These are phyloP conservation scores for Martiniozyma asiatica DNA, from an alignment of 1,139 yeast species.

Conservation along the genomic window DNA sequence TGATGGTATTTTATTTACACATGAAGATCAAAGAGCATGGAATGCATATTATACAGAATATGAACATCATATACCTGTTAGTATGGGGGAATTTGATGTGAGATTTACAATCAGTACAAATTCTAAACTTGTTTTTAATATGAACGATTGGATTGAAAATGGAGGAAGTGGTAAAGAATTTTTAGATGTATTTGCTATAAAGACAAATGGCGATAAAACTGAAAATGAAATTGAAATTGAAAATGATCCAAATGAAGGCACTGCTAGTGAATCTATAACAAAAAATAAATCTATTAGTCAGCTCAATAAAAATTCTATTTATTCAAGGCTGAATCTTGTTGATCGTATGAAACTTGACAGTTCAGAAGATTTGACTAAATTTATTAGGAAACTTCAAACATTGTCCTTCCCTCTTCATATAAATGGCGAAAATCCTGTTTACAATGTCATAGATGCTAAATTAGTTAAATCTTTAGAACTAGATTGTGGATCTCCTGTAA, in stretches of 20 bases:
- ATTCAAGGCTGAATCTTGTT: constrained; percentile 3
- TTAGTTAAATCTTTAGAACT: constrained; percentile 31
- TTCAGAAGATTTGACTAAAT: constrained; percentile 4
- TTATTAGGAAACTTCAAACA: constrained; percentile 9
- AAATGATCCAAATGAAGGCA: too few relatives aligned
- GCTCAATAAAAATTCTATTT: constrained; percentile 5
- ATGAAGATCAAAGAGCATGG: constrained; percentile 11
- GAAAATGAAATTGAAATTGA: constrained; percentile 1
- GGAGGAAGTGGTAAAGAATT: constrained; percentile 6
- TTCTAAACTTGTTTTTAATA: constrained; percentile 14
- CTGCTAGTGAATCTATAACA: constrained; percentile 4
- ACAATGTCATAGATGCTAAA: constrained; percentile 8
- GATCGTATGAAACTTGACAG: constrained; percentile 8
- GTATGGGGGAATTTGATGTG: constrained; percentile 15
- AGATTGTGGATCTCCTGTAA: constrained; percentile 17
- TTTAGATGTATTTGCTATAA: too few relatives aligned
- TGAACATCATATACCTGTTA: constrained; percentile 17
- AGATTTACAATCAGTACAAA: constrained; percentile 19
- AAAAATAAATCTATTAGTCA: constrained; percentile 7
- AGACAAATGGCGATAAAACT: not conserved
- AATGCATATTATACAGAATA: constrained; percentile 15
- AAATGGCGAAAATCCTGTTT: constrained; percentile 1
- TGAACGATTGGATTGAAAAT: constrained; percentile 11
- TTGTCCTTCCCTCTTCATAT: constrained; percentile 6
- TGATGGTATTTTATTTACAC: constrained; percentile 17